These are phyloP conservation scores for Solanum aculeatissimum DNA, from an alignment of 305 asterid species.

Conservation along the genomic window DNA sequence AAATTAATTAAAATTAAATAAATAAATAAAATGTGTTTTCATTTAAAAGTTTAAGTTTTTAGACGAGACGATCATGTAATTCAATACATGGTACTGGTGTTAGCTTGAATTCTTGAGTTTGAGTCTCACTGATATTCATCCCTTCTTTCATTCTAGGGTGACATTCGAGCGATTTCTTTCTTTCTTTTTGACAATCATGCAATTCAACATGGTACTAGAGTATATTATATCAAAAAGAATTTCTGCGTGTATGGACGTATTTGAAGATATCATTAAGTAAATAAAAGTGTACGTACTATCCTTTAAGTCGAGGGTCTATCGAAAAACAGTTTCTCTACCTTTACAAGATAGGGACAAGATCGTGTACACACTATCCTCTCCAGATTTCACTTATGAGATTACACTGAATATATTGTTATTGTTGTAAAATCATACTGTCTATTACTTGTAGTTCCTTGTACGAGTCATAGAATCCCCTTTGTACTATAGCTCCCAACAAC, in stretches of 20 bases:
- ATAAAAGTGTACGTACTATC: neutral
- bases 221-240: neutral
- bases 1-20: neutral
- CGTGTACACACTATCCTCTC: neutral
- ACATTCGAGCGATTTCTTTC: too few species aligned
- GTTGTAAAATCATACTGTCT: neutral
- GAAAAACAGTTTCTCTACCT: too few species aligned
- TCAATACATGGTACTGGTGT: neutral
- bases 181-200: too few species aligned
- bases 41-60: neutral
- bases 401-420: neutral
- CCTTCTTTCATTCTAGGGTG: neutral
- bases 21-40: neutral
- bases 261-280: neutral
- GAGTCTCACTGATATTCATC: neutral
- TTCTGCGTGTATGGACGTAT: neutral
- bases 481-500: too few species aligned
- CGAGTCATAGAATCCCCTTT: too few species aligned
- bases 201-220: too few species aligned
- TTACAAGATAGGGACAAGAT: neutral
- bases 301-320: neutral
- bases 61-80: neutral
- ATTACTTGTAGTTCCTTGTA: too few species aligned
- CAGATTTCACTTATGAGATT: neutral
- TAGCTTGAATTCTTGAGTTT: neutral